Percentiles rank a stretch among this genome's conserved stretches.
phyloP scores from a whole-genome alignment of 2,329 filamentous ascomycete species.

The Ilyonectria destructans region DNA sequence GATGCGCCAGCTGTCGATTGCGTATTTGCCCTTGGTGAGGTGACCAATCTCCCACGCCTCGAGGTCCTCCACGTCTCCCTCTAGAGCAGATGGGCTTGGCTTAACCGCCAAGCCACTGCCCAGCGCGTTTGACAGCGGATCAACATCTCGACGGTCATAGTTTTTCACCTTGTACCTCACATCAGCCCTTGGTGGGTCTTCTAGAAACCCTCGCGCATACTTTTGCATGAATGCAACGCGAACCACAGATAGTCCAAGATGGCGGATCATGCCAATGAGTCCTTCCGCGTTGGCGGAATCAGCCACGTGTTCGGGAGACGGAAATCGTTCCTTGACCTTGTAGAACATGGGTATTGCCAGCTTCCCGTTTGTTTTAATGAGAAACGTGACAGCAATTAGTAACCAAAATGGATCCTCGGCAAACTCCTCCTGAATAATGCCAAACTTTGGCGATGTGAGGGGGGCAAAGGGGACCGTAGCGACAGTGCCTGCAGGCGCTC shows the following conservation, averaged over 20 bases:
- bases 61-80: conserved; percentile 38
- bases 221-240: conserved; percentile 79
- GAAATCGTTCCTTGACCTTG: conserved; percentile 77
- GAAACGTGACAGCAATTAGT: conserved; percentile 86
- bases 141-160: conserved; percentile 60
- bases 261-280: conserved; percentile 75
- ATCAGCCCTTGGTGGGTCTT: conserved; percentile 72
- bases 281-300: conserved; percentile 64
- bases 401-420: conserved; percentile 84
- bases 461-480: conserved; percentile 78
- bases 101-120: neutral
- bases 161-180: conserved; percentile 69
- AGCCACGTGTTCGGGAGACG: conserved; percentile 76
- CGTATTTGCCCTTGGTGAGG: conserved; percentile 86
- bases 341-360: conserved; percentile 85
- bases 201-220: conserved; percentile 80
- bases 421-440: conserved; percentile 88
- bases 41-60: conserved; percentile 88
- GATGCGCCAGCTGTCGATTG: conserved; percentile 92
- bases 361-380: conserved; percentile 84
- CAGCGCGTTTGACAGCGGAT: conserved; percentile 25
- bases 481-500: conserved; percentile 62
- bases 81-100: neutral
- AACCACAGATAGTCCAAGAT: conserved; percentile 80
- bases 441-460: conserved; percentile 76